phyloP scores from a whole-genome alignment of 2,329 filamentous ascomycete species.

The Cryphonectria radicalis region DNA sequence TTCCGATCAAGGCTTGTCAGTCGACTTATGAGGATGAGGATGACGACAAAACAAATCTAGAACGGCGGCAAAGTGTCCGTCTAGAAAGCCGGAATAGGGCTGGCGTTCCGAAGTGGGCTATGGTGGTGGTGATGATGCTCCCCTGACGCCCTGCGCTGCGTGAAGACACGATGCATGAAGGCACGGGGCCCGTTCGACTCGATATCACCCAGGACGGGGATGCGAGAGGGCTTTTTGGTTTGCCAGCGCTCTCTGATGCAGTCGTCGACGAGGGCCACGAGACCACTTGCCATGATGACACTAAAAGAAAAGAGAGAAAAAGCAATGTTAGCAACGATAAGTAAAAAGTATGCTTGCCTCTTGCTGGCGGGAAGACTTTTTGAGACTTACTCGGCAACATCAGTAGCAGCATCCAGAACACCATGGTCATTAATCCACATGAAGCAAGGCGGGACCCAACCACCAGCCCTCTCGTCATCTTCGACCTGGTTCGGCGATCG shows the following conservation, averaged over 20 bases:
- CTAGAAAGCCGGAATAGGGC: constrained; percentile 33
- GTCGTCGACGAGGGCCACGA: constrained; percentile 88
- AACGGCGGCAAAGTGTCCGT: neutral
- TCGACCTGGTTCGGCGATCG: constrained; percentile 71
- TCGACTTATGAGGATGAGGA: neutral
- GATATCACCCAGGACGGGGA: constrained; percentile 43
- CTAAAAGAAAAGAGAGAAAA: constrained; percentile 49
- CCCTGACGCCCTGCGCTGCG: constrained; percentile 36
- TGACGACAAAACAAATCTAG: no score
- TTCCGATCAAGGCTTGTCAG: neutral
- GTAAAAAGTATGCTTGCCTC: no score
- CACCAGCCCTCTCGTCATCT: constrained; percentile 77
- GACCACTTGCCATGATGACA: constrained; percentile 86
- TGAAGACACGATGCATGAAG: constrained; percentile 42
- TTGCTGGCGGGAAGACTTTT: no score
- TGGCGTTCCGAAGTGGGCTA: constrained; percentile 34
- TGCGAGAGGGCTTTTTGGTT: constrained; percentile 47
- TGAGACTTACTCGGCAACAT: constrained; percentile 79
- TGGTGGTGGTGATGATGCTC: constrained; percentile 30
- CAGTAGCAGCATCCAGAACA: constrained; percentile 71
- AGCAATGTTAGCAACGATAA: neutral
- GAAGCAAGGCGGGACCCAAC: constrained; percentile 88
- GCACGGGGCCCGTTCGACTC: constrained; percentile 43
- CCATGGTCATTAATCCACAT: constrained; percentile 84
- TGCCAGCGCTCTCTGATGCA: constrained; percentile 82